Conservation (phyloP, 345 rosid genomes). For the Dipteronia sinensis region DNA sequence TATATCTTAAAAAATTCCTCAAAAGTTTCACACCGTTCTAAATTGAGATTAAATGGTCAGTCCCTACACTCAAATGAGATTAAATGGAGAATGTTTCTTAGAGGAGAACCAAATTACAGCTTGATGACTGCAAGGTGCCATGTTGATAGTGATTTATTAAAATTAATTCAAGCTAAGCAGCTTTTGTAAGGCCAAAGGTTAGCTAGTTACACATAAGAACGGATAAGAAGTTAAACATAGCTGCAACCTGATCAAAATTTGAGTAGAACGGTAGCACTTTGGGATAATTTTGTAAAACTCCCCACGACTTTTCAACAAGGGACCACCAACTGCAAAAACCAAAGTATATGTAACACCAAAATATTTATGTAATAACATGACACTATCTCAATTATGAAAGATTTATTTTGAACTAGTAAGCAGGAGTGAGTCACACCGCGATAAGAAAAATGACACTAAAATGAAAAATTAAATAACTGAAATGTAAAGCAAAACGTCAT, state of each 20-base stretch:
- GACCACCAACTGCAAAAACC: constrained; percentile 75
- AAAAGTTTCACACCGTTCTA: neutral
- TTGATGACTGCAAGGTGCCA: neutral
- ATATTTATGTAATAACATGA: neutral
- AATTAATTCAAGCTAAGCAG: neutral
- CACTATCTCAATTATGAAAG: constrained; percentile 4
- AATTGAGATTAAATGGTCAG: neutral
- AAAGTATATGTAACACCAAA: neutral
- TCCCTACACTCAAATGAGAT: neutral
- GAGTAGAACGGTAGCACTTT: constrained; percentile 74
- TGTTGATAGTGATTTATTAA: neutral
- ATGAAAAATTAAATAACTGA: too few species aligned
- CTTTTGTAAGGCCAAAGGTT: neutral
- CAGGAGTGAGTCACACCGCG: neutral
- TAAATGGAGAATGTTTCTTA: neutral
- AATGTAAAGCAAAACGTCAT: too few species aligned
- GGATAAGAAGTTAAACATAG: constrained; percentile 8
- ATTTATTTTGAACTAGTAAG: neutral
- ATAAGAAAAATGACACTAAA: too few species aligned
- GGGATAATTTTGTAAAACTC: constrained; percentile 59
- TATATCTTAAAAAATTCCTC: neutral
- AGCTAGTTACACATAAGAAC: neutral
- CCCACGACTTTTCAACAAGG: constrained; percentile 83
- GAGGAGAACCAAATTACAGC: neutral
- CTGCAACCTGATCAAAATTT: constrained; percentile 74